Base-by-base conservation (phyloP, 2,329 filamentous ascomycete genomes). In the Hypoxylon sp. region DNA sequence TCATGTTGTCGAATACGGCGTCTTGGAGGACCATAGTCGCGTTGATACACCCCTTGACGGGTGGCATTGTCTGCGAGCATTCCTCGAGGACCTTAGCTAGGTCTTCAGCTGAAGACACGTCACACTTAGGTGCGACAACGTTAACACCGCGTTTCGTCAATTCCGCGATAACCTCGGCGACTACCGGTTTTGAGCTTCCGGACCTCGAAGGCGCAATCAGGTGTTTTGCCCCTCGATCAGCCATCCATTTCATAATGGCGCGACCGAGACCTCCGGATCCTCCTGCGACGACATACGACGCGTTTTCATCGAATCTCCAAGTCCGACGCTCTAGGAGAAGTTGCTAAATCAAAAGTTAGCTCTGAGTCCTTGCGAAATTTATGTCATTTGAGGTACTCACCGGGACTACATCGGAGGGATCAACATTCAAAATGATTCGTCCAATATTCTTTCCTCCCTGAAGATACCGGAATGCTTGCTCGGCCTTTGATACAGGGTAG, bases 31-130 rank as follows among this genome's bases (percentile, higher is more conserved):
- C 80, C 81, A 85, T 83, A 2, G 81, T 79, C 3, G 76, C 76
- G 50, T 85, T 82, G 44, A 85, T 76, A 14, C 84, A 77, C 8
- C 84, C 83, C 37, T 76, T 74, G 25, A 85, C 77, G 1, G 82
- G 81, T 2, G 72, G 71, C 71, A 75, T 74, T 5, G 46, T 66
- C 30, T 27, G 46, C 3, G 57, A 57, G 40, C 61, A 73, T 13
- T 71, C 68, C n/a, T 70, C 54, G 5, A 76, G 60, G 0, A 68
- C 61, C 10, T 33, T 40, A 5, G 61, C 49, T 0, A 76, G 62
- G 1, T 69, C 64, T 22, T 63, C 37, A 0, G 35, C 25, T 1
- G 68, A 72, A 17, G 73, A 73, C n/a, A 72, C 72, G 22, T 76
- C 75, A 22, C 74, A 75, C n/a, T 56, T 66, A 1, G 75, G 69